These are phyloP conservation scores for Pseudonitzschia multistriata DNA, from an alignment of 108 stramenopile species.

Conservation along the genomic window DNA sequence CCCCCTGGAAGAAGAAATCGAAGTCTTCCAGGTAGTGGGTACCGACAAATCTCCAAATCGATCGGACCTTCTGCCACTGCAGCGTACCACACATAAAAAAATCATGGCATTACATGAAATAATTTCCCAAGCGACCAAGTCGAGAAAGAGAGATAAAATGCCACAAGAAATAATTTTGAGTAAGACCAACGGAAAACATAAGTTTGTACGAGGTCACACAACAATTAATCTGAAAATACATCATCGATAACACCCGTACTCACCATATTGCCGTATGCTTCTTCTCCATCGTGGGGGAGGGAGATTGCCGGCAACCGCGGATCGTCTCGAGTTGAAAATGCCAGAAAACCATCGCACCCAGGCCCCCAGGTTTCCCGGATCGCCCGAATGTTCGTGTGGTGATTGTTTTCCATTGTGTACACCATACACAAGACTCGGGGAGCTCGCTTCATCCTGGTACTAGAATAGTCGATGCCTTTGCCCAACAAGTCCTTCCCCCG, in stretches of 20 bases:
- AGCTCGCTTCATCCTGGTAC: conserved; percentile 9
- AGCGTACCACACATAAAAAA: too few species aligned
- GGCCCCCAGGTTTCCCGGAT: conserved; percentile 72
- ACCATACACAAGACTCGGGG: conserved; percentile 72
- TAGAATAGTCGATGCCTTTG: background rate
- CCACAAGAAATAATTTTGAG: too few species aligned
- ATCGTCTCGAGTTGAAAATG: conserved; percentile 56
- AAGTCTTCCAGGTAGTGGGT: conserved; percentile 80
- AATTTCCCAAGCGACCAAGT: too few species aligned
- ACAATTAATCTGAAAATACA: too few species aligned
- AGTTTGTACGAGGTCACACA: too few species aligned
- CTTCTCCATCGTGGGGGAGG: conserved; percentile 57
- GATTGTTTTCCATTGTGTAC: conserved; percentile 65
- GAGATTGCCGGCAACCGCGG: conserved; percentile 43
- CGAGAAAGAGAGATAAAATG: too few species aligned
- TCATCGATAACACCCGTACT: too few species aligned
- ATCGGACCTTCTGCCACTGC: conserved; percentile 40
- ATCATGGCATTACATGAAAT: too few species aligned
- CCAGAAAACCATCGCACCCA: conserved; percentile 82
- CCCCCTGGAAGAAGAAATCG: conserved; percentile 91
- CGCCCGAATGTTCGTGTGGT: conserved; percentile 45
- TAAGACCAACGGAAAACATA: too few species aligned
- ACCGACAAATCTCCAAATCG: conserved; percentile 85
- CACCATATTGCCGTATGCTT: conserved; percentile 45
- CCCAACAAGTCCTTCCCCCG: conserved; percentile 10